A percentile compares a stretch with the other conserved stretches of the same genome.
Evolutionary conservation across 768 basidiomycete genomes (phyloP).

Genomic region (Serendipita vermifera): DNA sequence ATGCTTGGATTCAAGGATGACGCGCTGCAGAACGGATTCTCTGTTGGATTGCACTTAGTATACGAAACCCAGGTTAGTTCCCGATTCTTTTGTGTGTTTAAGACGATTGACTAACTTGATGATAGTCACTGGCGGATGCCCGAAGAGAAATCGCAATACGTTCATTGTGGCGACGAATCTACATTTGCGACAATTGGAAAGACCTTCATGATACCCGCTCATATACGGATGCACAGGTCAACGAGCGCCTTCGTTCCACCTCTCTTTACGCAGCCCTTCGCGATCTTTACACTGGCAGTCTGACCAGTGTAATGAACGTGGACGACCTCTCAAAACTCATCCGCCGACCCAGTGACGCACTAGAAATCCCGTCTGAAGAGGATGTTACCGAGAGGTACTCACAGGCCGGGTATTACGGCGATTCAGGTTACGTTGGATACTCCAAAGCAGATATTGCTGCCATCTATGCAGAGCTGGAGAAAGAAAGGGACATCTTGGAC

Average conservation of each 20-base stretch:
- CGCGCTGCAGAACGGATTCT: slow-evolving; percentile 42
- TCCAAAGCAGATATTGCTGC: neutral
- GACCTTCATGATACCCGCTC: slow-evolving; percentile 58
- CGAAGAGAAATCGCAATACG: slow-evolving; percentile 56
- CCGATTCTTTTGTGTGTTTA: neutral
- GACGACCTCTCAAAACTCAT: slow-evolving; percentile 35
- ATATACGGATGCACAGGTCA: slow-evolving; percentile 64
- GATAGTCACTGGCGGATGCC: slow-evolving; percentile 54
- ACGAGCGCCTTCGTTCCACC: slow-evolving; percentile 54
- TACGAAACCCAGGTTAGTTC: slow-evolving; percentile 37
- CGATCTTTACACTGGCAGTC: slow-evolving; percentile 11
- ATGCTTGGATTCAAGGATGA: slow-evolving; percentile 80
- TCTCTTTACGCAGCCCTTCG: slow-evolving; percentile 57
- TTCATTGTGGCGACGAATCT: slow-evolving; percentile 78
- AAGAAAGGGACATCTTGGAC: neutral
- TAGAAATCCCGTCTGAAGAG: slow-evolving; percentile 40
- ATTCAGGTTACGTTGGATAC: neutral
- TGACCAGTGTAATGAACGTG: slow-evolving; percentile 32
- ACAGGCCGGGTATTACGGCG: neutral
- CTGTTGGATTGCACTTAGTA: slow-evolving; percentile 55
- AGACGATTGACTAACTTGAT: neutral
- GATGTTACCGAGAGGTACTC: slow-evolving; percentile 31
- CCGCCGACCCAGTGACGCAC: slow-evolving; percentile 44
- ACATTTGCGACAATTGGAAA: slow-evolving; percentile 80
- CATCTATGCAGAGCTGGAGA: neutral